Conservation (phyloP, 1,284 basidiomycete genomes). For the Trametes versicolor region DNA sequence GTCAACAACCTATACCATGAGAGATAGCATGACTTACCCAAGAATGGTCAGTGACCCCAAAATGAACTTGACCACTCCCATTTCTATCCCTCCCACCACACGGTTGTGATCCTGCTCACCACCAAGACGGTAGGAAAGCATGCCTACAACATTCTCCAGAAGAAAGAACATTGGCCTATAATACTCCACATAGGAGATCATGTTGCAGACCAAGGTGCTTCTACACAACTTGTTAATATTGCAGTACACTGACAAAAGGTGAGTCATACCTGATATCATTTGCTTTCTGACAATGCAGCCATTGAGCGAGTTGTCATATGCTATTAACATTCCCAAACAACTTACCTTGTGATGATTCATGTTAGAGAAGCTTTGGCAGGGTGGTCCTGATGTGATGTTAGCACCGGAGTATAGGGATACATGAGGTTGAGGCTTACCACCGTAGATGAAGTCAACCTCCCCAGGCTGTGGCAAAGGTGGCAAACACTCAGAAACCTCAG, state of each 20-base stretch:
- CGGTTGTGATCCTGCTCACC: constrained; percentile 37
- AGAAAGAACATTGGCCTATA: constrained; percentile 71
- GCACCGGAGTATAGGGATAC: background rate
- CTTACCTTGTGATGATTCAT: constrained; percentile 68
- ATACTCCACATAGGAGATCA: constrained; percentile 79
- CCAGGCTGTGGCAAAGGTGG: constrained; percentile 63
- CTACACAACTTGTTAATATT: constrained; percentile 43
- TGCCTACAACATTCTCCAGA: constrained; percentile 74
- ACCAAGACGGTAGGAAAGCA: constrained; percentile 57
- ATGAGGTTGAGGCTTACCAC: constrained; percentile 53
- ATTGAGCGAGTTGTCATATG: constrained; percentile 1
- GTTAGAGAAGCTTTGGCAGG: constrained; percentile 73
- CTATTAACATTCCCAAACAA: background rate
- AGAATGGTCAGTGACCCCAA: constrained; percentile 63
- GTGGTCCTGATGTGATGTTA: constrained; percentile 58
- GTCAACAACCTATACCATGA: background rate
- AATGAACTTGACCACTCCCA: constrained; percentile 73
- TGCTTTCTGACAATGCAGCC: constrained; percentile 50
- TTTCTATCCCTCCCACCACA: constrained; percentile 52
- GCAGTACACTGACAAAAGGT: background rate
- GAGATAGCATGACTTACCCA: constrained; percentile 54
- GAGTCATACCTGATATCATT: constrained; percentile 63
- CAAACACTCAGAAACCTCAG: constrained; percentile 42
- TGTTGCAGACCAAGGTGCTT: constrained; percentile 70
- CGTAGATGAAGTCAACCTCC: constrained; percentile 76